A percentile compares a stretch with the other conserved stretches of the same genome.
These are phyloP conservation scores for Phytophthora agathidicida DNA, from an alignment of 352 stramenopile species.

Conservation along the genomic window DNA sequence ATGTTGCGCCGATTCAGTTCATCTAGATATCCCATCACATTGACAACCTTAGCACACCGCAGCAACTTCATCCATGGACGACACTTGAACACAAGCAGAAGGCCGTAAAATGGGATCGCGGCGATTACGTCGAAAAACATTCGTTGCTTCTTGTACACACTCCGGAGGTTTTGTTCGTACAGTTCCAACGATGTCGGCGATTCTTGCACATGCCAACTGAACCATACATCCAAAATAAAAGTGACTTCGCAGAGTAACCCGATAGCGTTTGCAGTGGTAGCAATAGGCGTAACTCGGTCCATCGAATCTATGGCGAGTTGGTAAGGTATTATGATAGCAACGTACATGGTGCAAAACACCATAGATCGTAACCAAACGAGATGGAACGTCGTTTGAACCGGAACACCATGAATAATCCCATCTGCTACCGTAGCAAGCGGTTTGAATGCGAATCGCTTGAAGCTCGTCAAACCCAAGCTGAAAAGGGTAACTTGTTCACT, in stretches of 20 bases:
- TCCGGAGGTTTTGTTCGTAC: slow-evolving; percentile 50
- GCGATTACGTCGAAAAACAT: slow-evolving; percentile 48
- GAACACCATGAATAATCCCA: slow-evolving; percentile 32
- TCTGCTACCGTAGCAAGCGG: slow-evolving; percentile 16
- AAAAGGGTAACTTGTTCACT: slow-evolving; percentile 1
- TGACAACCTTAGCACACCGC: slow-evolving; percentile 54
- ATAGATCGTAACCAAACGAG: slow-evolving; percentile 46
- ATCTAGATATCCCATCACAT: slow-evolving; percentile 52
- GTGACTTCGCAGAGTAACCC: slow-evolving; percentile 46
- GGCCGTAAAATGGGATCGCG: slow-evolving; percentile 43
- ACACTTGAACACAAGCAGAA: slow-evolving; percentile 35
- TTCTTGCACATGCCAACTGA: slow-evolving; percentile 49
- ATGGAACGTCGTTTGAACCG: slow-evolving; percentile 53
- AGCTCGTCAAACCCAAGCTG: background rate
- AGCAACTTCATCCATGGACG: slow-evolving; percentile 41
- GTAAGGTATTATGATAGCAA: slow-evolving; percentile 53
- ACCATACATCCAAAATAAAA: slow-evolving; percentile 58
- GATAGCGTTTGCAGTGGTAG: slow-evolving; percentile 16
- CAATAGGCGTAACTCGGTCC: slow-evolving; percentile 15
- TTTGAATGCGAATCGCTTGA: background rate
- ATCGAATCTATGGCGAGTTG: slow-evolving; percentile 49
- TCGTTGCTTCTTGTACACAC: slow-evolving; percentile 49
- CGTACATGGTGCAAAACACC: slow-evolving; percentile 44
- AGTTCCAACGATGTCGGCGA: slow-evolving; percentile 46
- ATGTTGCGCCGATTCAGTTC: slow-evolving; percentile 64